A percentile compares a stretch with the other conserved stretches of the same genome.
Conservation (phyloP, 2,329 filamentous ascomycete genomes). For the Ophiocordyceps robertsii region DNA sequence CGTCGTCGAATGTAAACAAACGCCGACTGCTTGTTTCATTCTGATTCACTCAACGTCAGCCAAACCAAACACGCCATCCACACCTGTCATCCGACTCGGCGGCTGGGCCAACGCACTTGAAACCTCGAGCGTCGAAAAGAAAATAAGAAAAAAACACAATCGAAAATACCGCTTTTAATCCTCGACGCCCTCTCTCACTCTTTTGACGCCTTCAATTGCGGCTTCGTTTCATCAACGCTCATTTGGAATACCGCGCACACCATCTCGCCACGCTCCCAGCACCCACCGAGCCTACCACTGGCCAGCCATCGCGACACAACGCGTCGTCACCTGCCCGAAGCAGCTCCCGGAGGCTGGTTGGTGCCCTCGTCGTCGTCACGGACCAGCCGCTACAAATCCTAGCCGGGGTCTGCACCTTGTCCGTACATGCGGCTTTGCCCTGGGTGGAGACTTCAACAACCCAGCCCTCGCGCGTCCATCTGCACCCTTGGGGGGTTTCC, state of each 20-base stretch:
- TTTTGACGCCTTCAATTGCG: background rate
- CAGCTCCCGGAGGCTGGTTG: background rate
- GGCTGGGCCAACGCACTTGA: background rate
- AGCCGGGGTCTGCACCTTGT: background rate
- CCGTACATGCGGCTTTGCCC: no score
- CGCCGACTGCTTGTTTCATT: conserved; percentile 1
- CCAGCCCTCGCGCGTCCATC: no score
- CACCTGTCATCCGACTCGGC: background rate
- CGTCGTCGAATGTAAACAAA: conserved; percentile 1
- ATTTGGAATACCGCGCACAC: background rate
- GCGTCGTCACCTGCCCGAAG: background rate
- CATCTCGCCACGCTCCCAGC: background rate
- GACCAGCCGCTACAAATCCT: background rate
- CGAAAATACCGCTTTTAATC: background rate
- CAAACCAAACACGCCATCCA: background rate
- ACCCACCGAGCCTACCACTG: background rate
- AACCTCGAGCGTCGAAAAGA: background rate
- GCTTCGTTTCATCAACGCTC: background rate
- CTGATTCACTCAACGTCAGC: conserved; percentile 4
- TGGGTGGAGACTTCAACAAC: no score
- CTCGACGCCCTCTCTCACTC: background rate
- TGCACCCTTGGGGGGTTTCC: no score
- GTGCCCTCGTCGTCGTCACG: background rate
- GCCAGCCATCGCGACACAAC: background rate
- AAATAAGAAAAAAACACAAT: background rate